Evolutionary conservation across 1,139 yeast genomes (phyloP), one percentile per base, ranked within the genome.

Genomic region (Geotrichum aggregatum): DNA sequence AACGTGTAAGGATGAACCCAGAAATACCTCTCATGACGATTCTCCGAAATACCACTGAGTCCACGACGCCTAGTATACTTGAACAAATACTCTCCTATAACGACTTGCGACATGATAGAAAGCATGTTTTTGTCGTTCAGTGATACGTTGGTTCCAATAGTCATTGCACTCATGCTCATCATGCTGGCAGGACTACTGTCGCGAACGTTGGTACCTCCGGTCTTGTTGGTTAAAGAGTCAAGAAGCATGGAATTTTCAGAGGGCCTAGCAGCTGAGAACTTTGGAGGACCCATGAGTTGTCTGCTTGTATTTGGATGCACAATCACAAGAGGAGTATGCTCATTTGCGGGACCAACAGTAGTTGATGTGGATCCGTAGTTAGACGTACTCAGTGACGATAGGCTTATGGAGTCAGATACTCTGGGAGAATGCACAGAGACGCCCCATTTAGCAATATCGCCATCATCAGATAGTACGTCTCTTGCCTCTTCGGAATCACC

Each of bases 1-100:
- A 88, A 72, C 3, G 95, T 84, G 67, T 89, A 91, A 7, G 98
- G 98, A 70, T 92, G 96, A 41, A 92, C 82, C 98, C 98, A 92
- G 77, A 92, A 92, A 69, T 82, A 92, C 59, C 98, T 77, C 65
- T 86, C 94, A 65, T 92, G 98, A 56, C 98, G 79, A 49, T 79
- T 79, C 54, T 86, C 92, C 0, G 94, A 79, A 43, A 88, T 78
- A 0, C 88, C 80, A 50, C 85, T 79, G 52, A 87, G 76, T 14
- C 88, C 85, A 11, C 94, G 87, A 56, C 82, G 79, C 50, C 95
- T 82, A 67, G 84, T 87, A 66, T 92, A 91, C 68, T 92, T 92
- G 78, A 78, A 84, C 57, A 89, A 73, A 60, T 83, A 88, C 66
- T 91, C 98, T 54, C 98, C 98, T 68, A 91, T 86, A 47, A 92